phyloP scores from a whole-genome alignment of 2,329 filamentous ascomycete genomes.

The Cladosporium sp. region DNA sequence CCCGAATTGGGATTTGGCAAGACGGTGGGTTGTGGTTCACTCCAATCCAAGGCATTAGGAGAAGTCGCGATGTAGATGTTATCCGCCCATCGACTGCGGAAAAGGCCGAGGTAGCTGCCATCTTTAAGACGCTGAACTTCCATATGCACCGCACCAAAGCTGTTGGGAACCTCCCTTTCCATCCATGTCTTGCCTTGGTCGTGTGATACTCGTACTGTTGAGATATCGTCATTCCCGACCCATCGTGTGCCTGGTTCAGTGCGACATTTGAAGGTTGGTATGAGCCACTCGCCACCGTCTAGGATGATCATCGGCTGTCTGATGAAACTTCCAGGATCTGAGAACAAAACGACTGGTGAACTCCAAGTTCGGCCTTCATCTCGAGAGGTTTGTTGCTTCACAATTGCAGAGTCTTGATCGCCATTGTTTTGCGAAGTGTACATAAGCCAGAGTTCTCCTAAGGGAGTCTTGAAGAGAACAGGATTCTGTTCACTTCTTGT shows the following conservation, averaged over 20 bases:
- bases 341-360: conserved; percentile 17
- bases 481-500: conserved; percentile 24
- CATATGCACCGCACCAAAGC: conserved; percentile 25
- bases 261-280: conserved; percentile 25
- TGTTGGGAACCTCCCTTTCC: conserved; percentile 22
- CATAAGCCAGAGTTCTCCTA: conserved; percentile 22
- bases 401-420: conserved; percentile 24
- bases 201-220: conserved; percentile 19
- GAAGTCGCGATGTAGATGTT: conserved; percentile 21
- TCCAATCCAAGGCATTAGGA: conserved; percentile 22
- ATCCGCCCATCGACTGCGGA: conserved; percentile 15
- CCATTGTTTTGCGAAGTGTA: conserved; percentile 24
- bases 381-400: conserved; percentile 21
- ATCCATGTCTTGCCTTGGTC: conserved; percentile 23
- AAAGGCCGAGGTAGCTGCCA: conserved; percentile 11
- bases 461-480: conserved; percentile 22
- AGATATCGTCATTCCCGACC: conserved; percentile 26
- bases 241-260: conserved; percentile 21
- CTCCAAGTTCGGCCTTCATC: conserved; percentile 20
- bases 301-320: conserved; percentile 23
- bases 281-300: conserved; percentile 21
- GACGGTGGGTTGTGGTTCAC: conserved; percentile 16
- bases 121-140: conserved; percentile 20
- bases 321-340: conserved; percentile 24
- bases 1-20: conserved; percentile 23